These are phyloP conservation scores for Coix lacrymajobi DNA, from an alignment of 176 grass and related monocot genomes.

Conservation along the genomic window DNA sequence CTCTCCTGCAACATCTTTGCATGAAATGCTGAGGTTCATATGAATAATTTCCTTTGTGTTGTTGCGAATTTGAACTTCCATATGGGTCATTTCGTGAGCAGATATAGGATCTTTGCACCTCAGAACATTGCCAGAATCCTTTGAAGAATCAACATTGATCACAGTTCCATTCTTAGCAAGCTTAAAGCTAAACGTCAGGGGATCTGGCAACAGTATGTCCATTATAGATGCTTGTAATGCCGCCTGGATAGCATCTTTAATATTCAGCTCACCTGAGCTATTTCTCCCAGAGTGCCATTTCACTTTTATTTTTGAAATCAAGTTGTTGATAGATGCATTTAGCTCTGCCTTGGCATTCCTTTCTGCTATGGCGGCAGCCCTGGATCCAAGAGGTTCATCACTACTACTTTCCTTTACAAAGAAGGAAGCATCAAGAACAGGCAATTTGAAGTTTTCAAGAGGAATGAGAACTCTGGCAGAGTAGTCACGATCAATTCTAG, in stretches of 20 bases:
- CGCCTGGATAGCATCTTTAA: constrained; percentile 86
- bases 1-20: constrained; percentile 88
- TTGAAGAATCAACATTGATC: constrained; percentile 14
- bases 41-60: constrained; percentile 90
- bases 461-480: constrained; percentile 95
- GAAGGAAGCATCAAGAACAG: constrained; percentile 85
- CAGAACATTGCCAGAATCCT: constrained; percentile 20
- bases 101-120: constrained; percentile 55
- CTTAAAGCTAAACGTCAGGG: constrained; percentile 87
- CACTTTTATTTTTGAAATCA: constrained; percentile 98
- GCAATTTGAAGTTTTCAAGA: constrained; percentile 93
- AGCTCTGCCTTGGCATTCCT: constrained; percentile 92
- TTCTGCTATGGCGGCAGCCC: constrained; percentile 47
- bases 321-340: constrained; percentile 77
- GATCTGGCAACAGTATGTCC: constrained; percentile 93
- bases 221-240: constrained; percentile 90
- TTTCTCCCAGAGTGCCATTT: constrained; percentile 96
- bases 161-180: constrained; percentile 40
- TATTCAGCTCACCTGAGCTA: constrained; percentile 93
- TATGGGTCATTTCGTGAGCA: constrained; percentile 79
- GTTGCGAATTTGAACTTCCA: constrained; percentile 82
- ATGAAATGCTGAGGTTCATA: constrained; percentile 81
- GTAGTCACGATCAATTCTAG: constrained; percentile 93
- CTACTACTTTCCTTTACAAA: constrained; percentile 58
- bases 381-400: constrained; percentile 42